Evolutionary conservation across 169 alveolate genomes (phyloP).

Genomic region (Plasmodium vivax): DNA sequence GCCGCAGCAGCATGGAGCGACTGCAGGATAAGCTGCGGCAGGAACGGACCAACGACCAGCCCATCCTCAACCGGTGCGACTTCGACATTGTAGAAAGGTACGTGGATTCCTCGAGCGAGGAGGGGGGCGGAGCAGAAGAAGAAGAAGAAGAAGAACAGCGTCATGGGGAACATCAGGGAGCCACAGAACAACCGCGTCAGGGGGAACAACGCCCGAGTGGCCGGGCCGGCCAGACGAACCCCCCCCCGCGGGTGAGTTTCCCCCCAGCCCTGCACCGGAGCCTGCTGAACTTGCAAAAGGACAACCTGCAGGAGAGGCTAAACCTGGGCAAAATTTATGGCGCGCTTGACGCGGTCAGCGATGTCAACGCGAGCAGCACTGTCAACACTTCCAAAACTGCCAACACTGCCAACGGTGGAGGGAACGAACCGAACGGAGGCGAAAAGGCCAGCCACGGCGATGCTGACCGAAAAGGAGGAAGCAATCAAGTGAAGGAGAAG

Average conservation of each 20-base stretch:
- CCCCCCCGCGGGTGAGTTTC: conserved; percentile 9
- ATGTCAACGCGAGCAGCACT: too few relatives aligned
- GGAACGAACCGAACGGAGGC: not conserved
- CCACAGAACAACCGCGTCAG: not conserved
- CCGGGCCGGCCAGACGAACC: not conserved
- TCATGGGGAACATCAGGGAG: not conserved
- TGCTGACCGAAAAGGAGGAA: not conserved
- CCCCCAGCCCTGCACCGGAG: conserved; percentile 69
- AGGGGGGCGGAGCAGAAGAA: not conserved
- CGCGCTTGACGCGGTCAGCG: not conserved
- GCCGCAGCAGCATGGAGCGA: not conserved
- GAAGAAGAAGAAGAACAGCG: not conserved
- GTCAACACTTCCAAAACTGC: not conserved
- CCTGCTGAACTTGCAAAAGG: conserved; percentile 44
- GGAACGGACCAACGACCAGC: conserved; percentile 40
- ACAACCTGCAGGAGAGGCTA: conserved; percentile 19
- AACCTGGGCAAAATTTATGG: conserved; percentile 11
- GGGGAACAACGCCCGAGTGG: not conserved
- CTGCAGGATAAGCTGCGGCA: conserved; percentile 62
- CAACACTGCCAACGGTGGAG: not conserved
- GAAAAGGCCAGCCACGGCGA: not conserved
- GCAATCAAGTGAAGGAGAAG: not conserved
- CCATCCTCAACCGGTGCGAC: conserved; percentile 38
- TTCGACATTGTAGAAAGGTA: conserved; percentile 54
- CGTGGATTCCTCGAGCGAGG: conserved; percentile 42